Base-by-base conservation (phyloP, 163 green algal species). In the Volvox carteri region DNA sequence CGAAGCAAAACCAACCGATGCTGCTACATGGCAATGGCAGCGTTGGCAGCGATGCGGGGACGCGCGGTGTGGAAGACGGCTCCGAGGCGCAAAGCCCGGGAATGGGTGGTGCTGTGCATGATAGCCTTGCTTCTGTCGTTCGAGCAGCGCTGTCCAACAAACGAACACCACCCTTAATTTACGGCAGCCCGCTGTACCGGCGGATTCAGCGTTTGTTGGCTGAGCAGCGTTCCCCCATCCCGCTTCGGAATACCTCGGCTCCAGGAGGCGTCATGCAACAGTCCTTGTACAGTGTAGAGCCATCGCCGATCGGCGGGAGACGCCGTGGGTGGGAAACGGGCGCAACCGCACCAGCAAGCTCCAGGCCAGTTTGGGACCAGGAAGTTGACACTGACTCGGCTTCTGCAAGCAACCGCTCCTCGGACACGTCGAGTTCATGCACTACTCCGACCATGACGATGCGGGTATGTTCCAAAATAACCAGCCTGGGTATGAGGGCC, bases 121-220 rank as follows among this genome's bases (percentile, higher is more conserved):
- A 73, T 18, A 54, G 35, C 52, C 52, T 77, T 8, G 78, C 78
- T 2, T 41, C 58, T 9, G 60, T 58, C 6, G 42, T 86, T 14
- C 78, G 58, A 11, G 28, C 60, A 2, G 78, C 60, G 18, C 42
- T 86, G 14, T 68, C 41, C 0, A 39, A 68, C 56, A 77, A 39
- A 6, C 78, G 52, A 42, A 70, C 78, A 2, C 41, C 42, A 19
- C 78, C 58, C 9, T n/a, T 86, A 28, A n/a, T 62, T 6, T 86
- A 86, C 41, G 78, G 78, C 58, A 77, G 28, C 28, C 78, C 78
- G 16, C 28, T 86, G 41, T 62, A 77, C 56, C 58, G 16, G 41
- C 28, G 60, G 12, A 86, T 86, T 28, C 78, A 86, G 41, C 78
- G 78, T 8, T 44, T 86, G 60, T n/a, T 86, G 28, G 78, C 41